These are phyloP conservation scores for Pseudogymnoascus sp. DNA, from an alignment of 2,329 filamentous ascomycete genomes.

Conservation along the genomic window DNA sequence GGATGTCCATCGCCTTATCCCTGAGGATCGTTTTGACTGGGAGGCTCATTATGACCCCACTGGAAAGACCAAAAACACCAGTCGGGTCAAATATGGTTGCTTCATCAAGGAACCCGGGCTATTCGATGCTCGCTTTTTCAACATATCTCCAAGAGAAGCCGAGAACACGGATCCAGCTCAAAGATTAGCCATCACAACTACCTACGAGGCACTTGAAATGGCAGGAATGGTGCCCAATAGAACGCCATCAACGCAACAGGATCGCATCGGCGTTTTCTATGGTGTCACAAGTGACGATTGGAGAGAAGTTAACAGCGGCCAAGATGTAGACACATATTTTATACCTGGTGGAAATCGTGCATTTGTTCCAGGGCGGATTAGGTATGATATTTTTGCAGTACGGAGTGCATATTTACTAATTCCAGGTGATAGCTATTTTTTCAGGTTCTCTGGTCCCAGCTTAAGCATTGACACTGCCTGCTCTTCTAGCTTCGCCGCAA, in stretches of 20 bases:
- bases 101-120: conserved; percentile 60
- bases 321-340: conserved; percentile 13
- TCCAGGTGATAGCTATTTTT: conserved; percentile 22
- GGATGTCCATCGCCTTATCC: conserved; percentile 55
- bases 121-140: conserved; percentile 74
- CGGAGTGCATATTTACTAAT: neutral
- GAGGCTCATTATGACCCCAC: conserved; percentile 61
- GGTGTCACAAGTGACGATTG: conserved; percentile 19
- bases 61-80: conserved; percentile 66
- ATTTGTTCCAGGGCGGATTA: conserved; percentile 23
- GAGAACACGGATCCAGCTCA: conserved; percentile 73
- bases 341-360: conserved; percentile 15
- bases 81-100: conserved; percentile 64
- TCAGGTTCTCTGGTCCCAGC: conserved; percentile 31
- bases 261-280: conserved; percentile 18
- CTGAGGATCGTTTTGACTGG: conserved; percentile 61
- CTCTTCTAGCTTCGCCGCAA: conserved; percentile 26
- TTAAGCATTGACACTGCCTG: conserved; percentile 30
- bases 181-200: conserved; percentile 62
- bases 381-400: conserved; percentile 1
- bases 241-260: conserved; percentile 33
- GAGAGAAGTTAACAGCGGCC: conserved; percentile 15
- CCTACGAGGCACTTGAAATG: conserved; percentile 73
- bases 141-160: conserved; percentile 73
- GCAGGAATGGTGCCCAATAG: conserved; percentile 52